Evolutionary conservation across 371 early-diverging fungal genomes (phyloP).

Genomic region (Mortierella sp.): DNA sequence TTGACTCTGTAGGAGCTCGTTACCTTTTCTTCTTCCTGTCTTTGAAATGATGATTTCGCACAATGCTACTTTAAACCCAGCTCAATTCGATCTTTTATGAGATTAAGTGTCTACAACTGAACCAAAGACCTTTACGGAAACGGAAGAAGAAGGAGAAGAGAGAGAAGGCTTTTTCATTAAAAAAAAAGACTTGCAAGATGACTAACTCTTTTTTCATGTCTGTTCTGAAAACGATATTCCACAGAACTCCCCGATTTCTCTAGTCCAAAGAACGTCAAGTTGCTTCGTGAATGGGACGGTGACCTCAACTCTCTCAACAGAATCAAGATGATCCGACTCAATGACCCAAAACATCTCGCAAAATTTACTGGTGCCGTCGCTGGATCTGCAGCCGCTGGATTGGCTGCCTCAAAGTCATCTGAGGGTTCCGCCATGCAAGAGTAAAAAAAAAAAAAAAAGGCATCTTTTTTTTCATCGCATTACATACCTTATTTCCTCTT

Average conservation of each 20-base stretch:
- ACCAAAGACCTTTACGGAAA: neutral
- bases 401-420: slow-evolving; percentile 19
- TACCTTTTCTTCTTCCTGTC: neutral
- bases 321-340: slow-evolving; percentile 47
- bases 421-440: slow-evolving; percentile 51
- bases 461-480: neutral
- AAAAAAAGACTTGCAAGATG: neutral
- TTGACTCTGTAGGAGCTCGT: neutral
- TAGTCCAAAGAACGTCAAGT: slow-evolving; percentile 65
- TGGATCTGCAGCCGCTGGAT: slow-evolving; percentile 25
- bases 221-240: neutral
- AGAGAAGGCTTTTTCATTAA: neutral
- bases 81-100: slow-evolving; percentile 52
- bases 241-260: slow-evolving; percentile 72
- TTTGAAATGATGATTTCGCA: slow-evolving; percentile 44
- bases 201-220: slow-evolving; percentile 1
- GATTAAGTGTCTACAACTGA: slow-evolving; percentile 45
- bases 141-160: neutral
- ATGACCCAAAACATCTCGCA: slow-evolving; percentile 44
- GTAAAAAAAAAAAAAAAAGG: slow-evolving; percentile 15
- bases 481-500: neutral
- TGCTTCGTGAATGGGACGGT: slow-evolving; percentile 71
- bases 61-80: slow-evolving; percentile 55
- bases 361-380: slow-evolving; percentile 38
- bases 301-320: slow-evolving; percentile 63